A percentile compares a stretch with the other conserved stretches of the same genome.
Conservation (phyloP, 768 basidiomycete species). For the Mycena floridula region DNA sequence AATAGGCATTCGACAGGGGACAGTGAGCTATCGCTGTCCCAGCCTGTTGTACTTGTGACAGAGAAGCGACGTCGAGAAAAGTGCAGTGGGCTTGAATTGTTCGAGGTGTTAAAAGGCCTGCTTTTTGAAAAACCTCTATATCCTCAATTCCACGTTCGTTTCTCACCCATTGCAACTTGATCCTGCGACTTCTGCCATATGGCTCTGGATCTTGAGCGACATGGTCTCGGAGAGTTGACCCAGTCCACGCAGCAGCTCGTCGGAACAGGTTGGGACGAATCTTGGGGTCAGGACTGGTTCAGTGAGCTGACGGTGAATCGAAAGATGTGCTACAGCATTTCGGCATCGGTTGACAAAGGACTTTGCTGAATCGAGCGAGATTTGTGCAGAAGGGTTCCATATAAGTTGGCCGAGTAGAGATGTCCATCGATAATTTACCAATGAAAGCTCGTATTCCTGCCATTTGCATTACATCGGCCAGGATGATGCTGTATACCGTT, state of each 20-base stretch:
- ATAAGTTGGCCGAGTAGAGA: slow-evolving; percentile 65
- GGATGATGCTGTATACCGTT: slow-evolving; percentile 50
- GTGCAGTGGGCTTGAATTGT: slow-evolving; percentile 90
- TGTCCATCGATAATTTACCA: slow-evolving; percentile 92
- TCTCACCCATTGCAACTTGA: slow-evolving; percentile 68
- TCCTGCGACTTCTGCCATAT: slow-evolving; percentile 76
- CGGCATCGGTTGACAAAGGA: slow-evolving; percentile 53
- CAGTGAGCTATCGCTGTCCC: slow-evolving; percentile 78
- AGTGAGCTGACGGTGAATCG: slow-evolving; percentile 45
- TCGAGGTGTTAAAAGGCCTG: slow-evolving; percentile 52
- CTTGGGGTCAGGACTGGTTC: slow-evolving; percentile 85
- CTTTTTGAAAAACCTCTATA: slow-evolving; percentile 69
- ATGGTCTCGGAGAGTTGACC: slow-evolving; percentile 43
- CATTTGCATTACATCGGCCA: slow-evolving; percentile 67
- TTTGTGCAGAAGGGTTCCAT: slow-evolving; percentile 49
- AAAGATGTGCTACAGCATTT: slow-evolving; percentile 31
- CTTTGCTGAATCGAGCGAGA: slow-evolving; percentile 43
- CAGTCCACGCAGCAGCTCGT: slow-evolving; percentile 59
- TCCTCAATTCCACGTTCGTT: slow-evolving; percentile 57
- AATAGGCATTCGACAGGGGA: slow-evolving; percentile 85
- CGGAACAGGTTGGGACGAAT: slow-evolving; percentile 85
- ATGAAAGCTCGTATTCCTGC: slow-evolving; percentile 75
- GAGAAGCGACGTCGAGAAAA: slow-evolving; percentile 49
- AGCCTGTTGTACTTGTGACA: slow-evolving; percentile 39
- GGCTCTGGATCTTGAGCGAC: slow-evolving; percentile 65